Percentiles rank a stretch among this genome's conserved stretches.
Evolutionary conservation across 768 basidiomycete species (phyloP).

Genomic region (Mycena kentingensis): DNA sequence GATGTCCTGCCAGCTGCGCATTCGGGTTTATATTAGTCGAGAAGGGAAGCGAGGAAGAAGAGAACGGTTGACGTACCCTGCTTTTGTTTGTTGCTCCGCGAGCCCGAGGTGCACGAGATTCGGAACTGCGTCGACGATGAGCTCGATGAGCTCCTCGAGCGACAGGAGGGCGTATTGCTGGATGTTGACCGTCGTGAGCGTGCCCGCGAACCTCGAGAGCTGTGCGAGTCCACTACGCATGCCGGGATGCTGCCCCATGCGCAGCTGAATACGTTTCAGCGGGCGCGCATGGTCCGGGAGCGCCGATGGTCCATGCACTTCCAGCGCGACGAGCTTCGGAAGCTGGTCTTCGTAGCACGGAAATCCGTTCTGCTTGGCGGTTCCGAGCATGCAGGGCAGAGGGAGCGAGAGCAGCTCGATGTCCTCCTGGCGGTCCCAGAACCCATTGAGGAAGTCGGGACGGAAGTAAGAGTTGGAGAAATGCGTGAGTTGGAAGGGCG

Average conservation of each 20-base stretch:
- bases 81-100: background rate
- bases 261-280: slow-evolving; percentile 19
- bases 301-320: background rate
- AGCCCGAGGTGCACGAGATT: slow-evolving; percentile 10
- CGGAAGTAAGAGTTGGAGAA: slow-evolving; percentile 15
- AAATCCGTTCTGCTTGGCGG: background rate
- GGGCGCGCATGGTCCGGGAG: slow-evolving; percentile 3
- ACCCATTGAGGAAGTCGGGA: slow-evolving; percentile 6
- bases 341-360: slow-evolving; percentile 16
- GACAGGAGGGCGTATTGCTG: background rate
- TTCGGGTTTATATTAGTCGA: background rate
- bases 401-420: slow-evolving; percentile 12
- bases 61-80: background rate
- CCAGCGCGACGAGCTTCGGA: slow-evolving; percentile 15
- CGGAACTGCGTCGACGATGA: slow-evolving; percentile 1
- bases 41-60: background rate
- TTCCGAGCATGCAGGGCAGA: background rate
- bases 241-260: background rate
- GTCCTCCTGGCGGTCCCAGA: slow-evolving; percentile 13
- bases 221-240: background rate
- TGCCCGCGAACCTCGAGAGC: slow-evolving; percentile 9
- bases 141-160: background rate
- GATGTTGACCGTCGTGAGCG: slow-evolving; percentile 15
- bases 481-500: slow-evolving; percentile 14
- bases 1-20: background rate